Evolutionary conservation across 139 green algal genomes (phyloP), one percentile per base, ranked within the genome.

Genomic region (Picochlorum sp.): DNA sequence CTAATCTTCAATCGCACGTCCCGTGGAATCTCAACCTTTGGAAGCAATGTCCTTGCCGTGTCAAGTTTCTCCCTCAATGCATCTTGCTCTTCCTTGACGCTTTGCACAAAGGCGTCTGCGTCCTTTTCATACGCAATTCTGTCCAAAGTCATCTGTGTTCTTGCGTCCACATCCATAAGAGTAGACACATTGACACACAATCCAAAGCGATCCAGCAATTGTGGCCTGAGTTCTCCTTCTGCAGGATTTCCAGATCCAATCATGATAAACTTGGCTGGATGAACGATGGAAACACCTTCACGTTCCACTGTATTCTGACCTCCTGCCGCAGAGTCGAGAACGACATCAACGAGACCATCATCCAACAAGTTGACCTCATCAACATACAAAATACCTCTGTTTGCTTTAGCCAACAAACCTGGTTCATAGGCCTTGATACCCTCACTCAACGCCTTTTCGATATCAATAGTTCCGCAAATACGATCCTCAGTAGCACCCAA

Each of bases 141-240:
- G 81, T 95, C 85, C 61, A 94, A 68, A 58, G 96, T 89, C 75
- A 98, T 79, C 61, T 88, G 67, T 9, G 84, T 89, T 65, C 92
- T 86, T 63, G 77, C 26, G 4, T 81, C 77, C 0, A 68, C 71
- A 62, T 96, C 87, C 70, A 74, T 69, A 58, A 96, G 62, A 3
- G 90, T 96, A 24, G 63, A 62, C 47, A 97, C 84, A 4, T 86
- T 83, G 6, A 95, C 89, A 8, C 62, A 80, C 68, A 95, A 80
- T 46, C 92, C 92, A 68, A 97, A 98, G 47, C 92, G 84, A 71
- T 97, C 92, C 58, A 98, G 83, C 70, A 98, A 86, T 82, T 98
- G 92, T 46, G 89, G 91, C 15, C 91, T 80, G 69, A 97, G 61
- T 84, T 96, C 90, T 8, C 91, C 91, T 73, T 97, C 90, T 74